A percentile compares a stretch with the other conserved stretches of the same genome.
phyloP scores from a whole-genome alignment of 495 filamentous ascomycete genomes.

The Lophiotrema nucula region DNA sequence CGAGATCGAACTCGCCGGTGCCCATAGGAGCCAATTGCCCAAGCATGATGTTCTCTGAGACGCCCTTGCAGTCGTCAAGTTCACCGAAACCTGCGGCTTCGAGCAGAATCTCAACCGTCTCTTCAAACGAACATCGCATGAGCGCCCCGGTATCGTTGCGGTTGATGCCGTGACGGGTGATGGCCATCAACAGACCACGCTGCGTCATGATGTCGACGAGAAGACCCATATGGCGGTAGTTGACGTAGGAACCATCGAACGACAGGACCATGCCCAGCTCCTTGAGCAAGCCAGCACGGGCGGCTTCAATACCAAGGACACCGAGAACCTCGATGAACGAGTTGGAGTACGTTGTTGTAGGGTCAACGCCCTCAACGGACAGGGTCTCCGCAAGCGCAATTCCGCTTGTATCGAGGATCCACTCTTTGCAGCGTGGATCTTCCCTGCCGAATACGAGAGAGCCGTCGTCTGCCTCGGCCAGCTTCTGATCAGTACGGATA shows the following conservation, averaged over 20 bases:
- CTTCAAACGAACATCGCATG: constrained; percentile 99
- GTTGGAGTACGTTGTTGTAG: constrained; percentile 88
- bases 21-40: constrained; percentile 95
- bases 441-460: constrained; percentile 66
- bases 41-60: constrained; percentile 98
- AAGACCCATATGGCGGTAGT: constrained; percentile 95
- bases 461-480: constrained; percentile 63
- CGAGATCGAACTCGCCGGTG: constrained; percentile 90
- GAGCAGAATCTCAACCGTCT: constrained; percentile 96
- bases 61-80: constrained; percentile 93
- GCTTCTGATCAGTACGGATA: constrained; percentile 73
- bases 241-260: constrained; percentile 98
- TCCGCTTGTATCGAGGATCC: constrained; percentile 91
- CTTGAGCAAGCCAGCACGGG: constrained; percentile 76
- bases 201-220: constrained; percentile 98
- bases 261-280: constrained; percentile 89
- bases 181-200: constrained; percentile 86
- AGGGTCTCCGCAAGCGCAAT: constrained; percentile 81
- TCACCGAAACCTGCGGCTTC: constrained; percentile 93
- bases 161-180: constrained; percentile 98
- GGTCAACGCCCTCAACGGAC: constrained; percentile 82
- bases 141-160: constrained; percentile 94
- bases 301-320: constrained; percentile 94
- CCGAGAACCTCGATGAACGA: constrained; percentile 90
- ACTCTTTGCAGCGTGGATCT: constrained; percentile 75